Base-by-base conservation (phyloP, 2,329 filamentous ascomycete genomes). In the Hypoxylon sp. region DNA sequence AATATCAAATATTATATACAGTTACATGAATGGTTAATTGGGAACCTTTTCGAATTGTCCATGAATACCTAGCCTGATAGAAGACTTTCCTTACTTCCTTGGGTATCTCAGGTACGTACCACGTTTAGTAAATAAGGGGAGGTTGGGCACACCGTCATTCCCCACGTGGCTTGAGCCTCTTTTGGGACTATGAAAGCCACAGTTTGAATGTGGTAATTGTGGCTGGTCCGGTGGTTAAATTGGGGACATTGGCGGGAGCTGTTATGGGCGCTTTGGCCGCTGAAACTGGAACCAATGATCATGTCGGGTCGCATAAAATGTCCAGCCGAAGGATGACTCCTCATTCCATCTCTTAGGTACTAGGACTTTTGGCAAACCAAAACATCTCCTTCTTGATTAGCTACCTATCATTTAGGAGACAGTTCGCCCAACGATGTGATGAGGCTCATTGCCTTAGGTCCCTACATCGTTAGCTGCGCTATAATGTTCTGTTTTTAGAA, bases 401-500 rank as follows among this genome's bases (percentile, higher is more conserved):
- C 17, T 21, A 2, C 9, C 7, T 21, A 2, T 21, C 38, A 2
- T 43, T 21, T 9, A 25, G 10, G 28, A 28, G 21, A 45, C 17
- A 19, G 36, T 2, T 55, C 2, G 36, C 21, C 25, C 7, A 49
- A 58, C 17, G 21, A 58, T 21, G 43, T 36, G 30, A 28, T 63
- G 43, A 59, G 61, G 53, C 53, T 64, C 25, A 64, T 43, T 21
- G 10, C 34, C 5, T 2, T 38, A 38, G 7, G 5, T 9, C n/a
- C 28, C 28, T n/a, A 41, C n/a, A 41, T 7, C 21, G 38, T 17
- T 43, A 43, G 38, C 38, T 53, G 49, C 21, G 23, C n/a, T 19
- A 32, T n/a, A 23, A 41, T 41, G 48, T 64, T 64, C 61, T 64
- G 61, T 64, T 64, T 64, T 64, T 64, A 64, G 61, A 64, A 64